Evolutionary conservation across 1,284 basidiomycete species (phyloP).

Genomic region (Agaricales sp.): DNA sequence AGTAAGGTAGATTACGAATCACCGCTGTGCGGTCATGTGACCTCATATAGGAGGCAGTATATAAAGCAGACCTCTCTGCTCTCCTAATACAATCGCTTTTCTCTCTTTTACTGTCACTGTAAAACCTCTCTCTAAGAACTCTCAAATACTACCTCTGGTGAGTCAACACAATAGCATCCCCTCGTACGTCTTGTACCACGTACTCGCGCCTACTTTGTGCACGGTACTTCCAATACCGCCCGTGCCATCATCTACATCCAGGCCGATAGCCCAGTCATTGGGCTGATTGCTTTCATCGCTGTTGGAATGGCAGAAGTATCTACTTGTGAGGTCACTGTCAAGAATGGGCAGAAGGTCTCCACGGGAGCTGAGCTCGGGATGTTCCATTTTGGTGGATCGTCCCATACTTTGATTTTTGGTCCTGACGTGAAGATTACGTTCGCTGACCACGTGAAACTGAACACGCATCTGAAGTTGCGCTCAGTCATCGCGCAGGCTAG

Average conservation of each 20-base stretch:
- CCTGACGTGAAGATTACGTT: constrained; percentile 11
- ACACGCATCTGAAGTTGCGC: background rate
- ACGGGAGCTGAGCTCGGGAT: constrained; percentile 24
- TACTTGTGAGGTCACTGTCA: constrained; percentile 31
- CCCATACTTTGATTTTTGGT: constrained; percentile 25
- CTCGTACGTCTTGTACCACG: too few relatives aligned
- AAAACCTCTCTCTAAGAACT: too few relatives aligned
- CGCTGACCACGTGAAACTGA: background rate
- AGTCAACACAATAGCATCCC: too few relatives aligned
- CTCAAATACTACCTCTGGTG: too few relatives aligned
- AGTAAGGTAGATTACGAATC: too few relatives aligned
- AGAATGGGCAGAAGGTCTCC: constrained; percentile 19
- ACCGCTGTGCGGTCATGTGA: too few relatives aligned
- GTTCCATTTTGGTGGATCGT: constrained; percentile 43
- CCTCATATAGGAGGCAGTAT: too few relatives aligned
- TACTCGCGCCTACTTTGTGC: too few relatives aligned
- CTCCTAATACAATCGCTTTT: too few relatives aligned
- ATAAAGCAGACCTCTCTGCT: too few relatives aligned
- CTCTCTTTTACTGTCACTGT: too few relatives aligned
- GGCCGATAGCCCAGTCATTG: constrained; percentile 36
- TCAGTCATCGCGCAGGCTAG: background rate
- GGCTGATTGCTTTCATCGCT: constrained; percentile 37
- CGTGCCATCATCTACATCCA: constrained; percentile 38
- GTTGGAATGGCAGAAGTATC: constrained; percentile 51
- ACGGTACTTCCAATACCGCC: too few relatives aligned